A percentile compares a stretch with the other conserved stretches of the same genome.
phyloP scores from a whole-genome alignment of 495 filamentous ascomycete species.

The Annulohypoxylon maeteangense region DNA sequence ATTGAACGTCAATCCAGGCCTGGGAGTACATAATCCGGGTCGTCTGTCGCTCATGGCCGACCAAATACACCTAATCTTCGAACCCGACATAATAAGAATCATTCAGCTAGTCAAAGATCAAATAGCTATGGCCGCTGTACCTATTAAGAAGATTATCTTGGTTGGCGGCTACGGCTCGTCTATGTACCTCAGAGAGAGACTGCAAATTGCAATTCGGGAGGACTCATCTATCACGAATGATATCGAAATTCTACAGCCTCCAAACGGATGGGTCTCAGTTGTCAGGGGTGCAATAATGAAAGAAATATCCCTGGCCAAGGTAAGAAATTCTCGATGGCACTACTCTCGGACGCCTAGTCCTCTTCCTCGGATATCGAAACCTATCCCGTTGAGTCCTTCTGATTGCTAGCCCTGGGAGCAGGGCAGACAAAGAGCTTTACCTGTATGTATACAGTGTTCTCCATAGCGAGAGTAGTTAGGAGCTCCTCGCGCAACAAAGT shows the following conservation, averaged over 20 bases:
- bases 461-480: too few relatives aligned
- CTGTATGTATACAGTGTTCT: too few relatives aligned
- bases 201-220: neutral
- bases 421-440: too few relatives aligned
- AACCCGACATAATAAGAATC: neutral
- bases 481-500: too few relatives aligned
- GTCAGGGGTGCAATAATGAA: neutral
- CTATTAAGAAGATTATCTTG: neutral
- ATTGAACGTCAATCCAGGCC: neutral
- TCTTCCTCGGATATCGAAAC: too few relatives aligned
- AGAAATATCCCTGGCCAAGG: neutral
- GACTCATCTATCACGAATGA: neutral
- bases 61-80: neutral
- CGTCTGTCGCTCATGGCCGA: neutral
- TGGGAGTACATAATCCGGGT: neutral
- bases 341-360: too few relatives aligned
- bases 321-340: neutral
- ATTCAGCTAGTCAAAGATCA: neutral
- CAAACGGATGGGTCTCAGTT: neutral
- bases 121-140: neutral
- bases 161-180: constrained; percentile 3
- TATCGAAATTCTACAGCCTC: neutral
- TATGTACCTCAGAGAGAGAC: neutral
- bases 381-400: too few relatives aligned
- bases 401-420: too few relatives aligned